Conservation (phyloP, 1,284 basidiomycete genomes). For the Cystobasidium pallidum region DNA sequence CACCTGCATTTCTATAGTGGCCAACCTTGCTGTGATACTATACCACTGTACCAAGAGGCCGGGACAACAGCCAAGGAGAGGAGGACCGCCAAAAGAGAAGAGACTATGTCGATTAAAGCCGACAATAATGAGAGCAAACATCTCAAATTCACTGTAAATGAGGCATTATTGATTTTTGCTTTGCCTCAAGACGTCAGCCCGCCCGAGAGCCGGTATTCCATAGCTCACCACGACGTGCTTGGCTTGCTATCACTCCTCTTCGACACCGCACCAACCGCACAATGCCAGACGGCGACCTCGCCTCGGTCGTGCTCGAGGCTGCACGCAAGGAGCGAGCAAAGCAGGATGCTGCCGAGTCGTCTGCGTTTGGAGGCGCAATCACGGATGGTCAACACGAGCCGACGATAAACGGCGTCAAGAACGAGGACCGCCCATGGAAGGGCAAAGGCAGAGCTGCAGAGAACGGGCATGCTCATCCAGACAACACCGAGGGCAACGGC, state of each 20-base stretch:
- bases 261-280: background rate
- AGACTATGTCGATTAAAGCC: no score
- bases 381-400: background rate
- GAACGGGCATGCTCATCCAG: constrained; percentile 8
- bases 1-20: no score
- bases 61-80: no score
- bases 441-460: constrained; percentile 11
- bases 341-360: background rate
- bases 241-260: background rate
- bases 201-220: no score
- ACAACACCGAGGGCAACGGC: constrained; percentile 12
- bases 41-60: no score
- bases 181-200: background rate
- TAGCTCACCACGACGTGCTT: background rate
- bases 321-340: constrained; percentile 38
- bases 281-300: constrained; percentile 41
- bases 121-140: no score
- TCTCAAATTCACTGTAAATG: no score
- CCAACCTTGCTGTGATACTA: no score
- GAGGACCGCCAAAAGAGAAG: no score
- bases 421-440: background rate
- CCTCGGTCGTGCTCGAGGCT: constrained; percentile 43
- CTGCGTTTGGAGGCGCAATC: background rate
- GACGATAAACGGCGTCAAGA: constrained; percentile 6
- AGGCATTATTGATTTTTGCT: background rate